Conservation (phyloP, 192 early-diverging fungal genomes). For the Mortierella hygrophila region DNA sequence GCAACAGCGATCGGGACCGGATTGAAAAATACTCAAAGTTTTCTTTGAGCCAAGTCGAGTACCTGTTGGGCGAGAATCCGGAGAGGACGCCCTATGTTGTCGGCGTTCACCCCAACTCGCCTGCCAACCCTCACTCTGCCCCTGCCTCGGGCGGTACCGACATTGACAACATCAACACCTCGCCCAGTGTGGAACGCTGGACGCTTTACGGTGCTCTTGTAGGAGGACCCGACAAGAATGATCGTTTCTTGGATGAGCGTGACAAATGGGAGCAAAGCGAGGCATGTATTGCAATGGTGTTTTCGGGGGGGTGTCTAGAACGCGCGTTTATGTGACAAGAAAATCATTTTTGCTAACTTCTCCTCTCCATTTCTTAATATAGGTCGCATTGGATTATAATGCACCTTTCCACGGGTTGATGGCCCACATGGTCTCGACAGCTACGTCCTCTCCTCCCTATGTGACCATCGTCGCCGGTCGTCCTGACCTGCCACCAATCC, state of each 20-base stretch:
- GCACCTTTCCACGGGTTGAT: constrained; percentile 64
- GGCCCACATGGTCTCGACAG: constrained; percentile 63
- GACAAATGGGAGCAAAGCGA: constrained; percentile 63
- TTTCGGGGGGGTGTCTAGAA: not conserved
- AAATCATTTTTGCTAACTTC: not conserved
- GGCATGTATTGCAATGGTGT: constrained; percentile 27
- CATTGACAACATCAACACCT: constrained; percentile 51
- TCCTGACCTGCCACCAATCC: constrained; percentile 53
- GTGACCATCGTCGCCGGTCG: constrained; percentile 59
- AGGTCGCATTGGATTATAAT: constrained; percentile 69
- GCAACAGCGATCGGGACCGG: constrained; percentile 11
- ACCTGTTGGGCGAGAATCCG: constrained; percentile 67
- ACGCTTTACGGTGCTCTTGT: constrained; percentile 69
- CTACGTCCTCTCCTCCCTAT: constrained; percentile 59
- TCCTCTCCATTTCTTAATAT: not conserved
- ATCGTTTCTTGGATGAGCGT: constrained; percentile 62
- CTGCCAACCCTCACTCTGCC: constrained; percentile 69
- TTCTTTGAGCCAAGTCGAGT: constrained; percentile 62
- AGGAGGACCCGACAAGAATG: constrained; percentile 68
- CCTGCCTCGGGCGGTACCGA: constrained; percentile 65
- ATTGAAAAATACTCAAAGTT: constrained; percentile 31
- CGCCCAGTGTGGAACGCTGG: constrained; percentile 48
- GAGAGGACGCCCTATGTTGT: constrained; percentile 67
- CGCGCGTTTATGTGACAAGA: no score
- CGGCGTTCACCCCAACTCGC: constrained; percentile 71